These are phyloP conservation scores for Solanum okadae DNA, from an alignment of 257 asterid genomes.

Conservation along the genomic window DNA sequence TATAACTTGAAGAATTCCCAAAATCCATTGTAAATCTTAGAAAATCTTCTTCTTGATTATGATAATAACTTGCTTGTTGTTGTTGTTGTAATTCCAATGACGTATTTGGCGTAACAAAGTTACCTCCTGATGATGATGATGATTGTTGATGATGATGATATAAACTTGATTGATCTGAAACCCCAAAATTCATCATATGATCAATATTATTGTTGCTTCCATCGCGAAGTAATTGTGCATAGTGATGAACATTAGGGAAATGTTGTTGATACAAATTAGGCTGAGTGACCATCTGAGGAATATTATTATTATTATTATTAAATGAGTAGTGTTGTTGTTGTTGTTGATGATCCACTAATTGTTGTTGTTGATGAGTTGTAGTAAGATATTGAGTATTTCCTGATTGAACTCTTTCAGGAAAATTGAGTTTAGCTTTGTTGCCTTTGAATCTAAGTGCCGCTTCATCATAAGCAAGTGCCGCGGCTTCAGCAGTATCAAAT, in stretches of 20 bases:
- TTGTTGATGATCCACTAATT: background rate
- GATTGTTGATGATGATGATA: background rate
- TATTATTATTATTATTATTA: background rate
- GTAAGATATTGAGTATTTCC: background rate
- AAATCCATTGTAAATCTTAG: background rate
- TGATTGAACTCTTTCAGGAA: conserved; percentile 2
- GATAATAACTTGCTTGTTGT: background rate
- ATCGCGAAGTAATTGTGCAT: background rate
- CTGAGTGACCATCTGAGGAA: background rate
- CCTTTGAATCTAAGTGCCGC: conserved; percentile 7
- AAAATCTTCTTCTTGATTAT: background rate
- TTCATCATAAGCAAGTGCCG: conserved; percentile 3
- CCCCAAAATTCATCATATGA: background rate
- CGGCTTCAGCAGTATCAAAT: conserved; percentile 1
- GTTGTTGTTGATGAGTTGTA: background rate
- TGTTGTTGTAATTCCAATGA: background rate
- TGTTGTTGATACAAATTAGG: background rate
- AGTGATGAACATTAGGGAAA: background rate
- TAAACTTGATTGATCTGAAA: background rate
- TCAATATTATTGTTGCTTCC: background rate
- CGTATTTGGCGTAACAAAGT: background rate
- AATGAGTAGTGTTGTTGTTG: background rate
- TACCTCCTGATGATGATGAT: background rate
- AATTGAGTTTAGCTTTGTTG: conserved; percentile 4
- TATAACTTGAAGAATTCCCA: background rate